Percentiles rank a stretch among this genome's conserved stretches.
These are phyloP conservation scores for Neoboletus brunneissimus DNA, from an alignment of 768 basidiomycete genomes.

Conservation along the genomic window DNA sequence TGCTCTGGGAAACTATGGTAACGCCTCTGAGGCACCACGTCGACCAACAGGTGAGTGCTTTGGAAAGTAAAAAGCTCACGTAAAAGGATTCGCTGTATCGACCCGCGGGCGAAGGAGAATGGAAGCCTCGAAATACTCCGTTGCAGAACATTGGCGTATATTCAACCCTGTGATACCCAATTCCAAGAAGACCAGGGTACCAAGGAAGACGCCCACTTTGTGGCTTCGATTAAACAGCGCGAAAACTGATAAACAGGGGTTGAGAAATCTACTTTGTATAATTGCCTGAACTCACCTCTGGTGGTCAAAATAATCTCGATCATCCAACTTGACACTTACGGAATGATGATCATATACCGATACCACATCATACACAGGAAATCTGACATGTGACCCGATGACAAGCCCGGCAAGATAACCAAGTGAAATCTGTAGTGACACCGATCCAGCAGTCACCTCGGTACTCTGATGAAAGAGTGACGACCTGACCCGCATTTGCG, in stretches of 20 bases:
- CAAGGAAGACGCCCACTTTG: conserved; percentile 21
- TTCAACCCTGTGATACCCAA: conserved; percentile 15
- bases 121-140: conserved; percentile 17
- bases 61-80: neutral
- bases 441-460: neutral
- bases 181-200: conserved; percentile 9
- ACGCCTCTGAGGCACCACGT: no score
- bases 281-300: conserved; percentile 20
- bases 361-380: conserved; percentile 14
- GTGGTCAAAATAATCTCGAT: conserved; percentile 25
- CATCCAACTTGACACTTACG: conserved; percentile 11
- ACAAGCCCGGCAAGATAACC: conserved; percentile 3
- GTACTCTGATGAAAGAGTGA: neutral
- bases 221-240: conserved; percentile 36
- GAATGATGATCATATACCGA: neutral
- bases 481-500: conserved; percentile 7
- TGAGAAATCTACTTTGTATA: neutral
- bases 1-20: no score
- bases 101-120: conserved; percentile 18
- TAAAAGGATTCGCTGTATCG: neutral
- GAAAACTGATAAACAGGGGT: conserved; percentile 8
- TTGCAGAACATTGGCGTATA: conserved; percentile 16
- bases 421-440: conserved; percentile 8
- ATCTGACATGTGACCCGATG: conserved; percentile 7
- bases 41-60: no score